Percentiles rank a stretch among this genome's conserved stretches.
Conservation (phyloP, 2,329 filamentous ascomycete species). For the Beauveria brongniartii region DNA sequence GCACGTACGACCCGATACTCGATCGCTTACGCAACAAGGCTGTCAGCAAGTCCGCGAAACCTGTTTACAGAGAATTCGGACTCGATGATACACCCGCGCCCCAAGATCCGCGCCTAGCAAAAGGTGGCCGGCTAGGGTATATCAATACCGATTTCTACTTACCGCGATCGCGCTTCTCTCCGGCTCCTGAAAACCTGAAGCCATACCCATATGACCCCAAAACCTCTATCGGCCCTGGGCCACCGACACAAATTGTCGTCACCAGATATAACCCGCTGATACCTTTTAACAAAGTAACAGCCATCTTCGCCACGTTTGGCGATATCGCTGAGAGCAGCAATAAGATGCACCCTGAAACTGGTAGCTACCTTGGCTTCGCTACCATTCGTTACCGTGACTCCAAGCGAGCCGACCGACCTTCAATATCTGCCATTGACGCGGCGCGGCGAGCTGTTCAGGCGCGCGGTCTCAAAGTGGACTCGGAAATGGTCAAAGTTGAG, state of each 20-base stretch:
- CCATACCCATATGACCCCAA: conserved; percentile 74
- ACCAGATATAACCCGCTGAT: conserved; percentile 93
- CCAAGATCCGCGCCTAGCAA: conserved; percentile 72
- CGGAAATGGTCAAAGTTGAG: conserved; percentile 70
- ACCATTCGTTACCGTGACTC: conserved; percentile 82
- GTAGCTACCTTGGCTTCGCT: conserved; percentile 88
- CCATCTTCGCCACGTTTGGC: conserved; percentile 72
- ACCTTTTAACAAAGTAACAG: conserved; percentile 66
- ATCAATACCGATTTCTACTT: conserved; percentile 64
- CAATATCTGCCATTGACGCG: conserved; percentile 65
- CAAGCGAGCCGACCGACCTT: conserved; percentile 33
- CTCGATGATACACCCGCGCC: conserved; percentile 64
- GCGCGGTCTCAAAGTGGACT: conserved; percentile 72
- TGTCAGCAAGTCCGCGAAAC: conserved; percentile 50
- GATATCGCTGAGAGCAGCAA: conserved; percentile 88
- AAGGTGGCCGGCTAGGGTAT: conserved; percentile 56
- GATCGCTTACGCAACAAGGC: conserved; percentile 40
- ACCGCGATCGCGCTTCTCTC: conserved; percentile 62
- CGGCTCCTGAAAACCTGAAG: conserved; percentile 69
- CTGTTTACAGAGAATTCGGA: conserved; percentile 56
- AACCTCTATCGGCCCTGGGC: conserved; percentile 80
- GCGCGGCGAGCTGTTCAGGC: conserved; percentile 72
- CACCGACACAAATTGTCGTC: conserved; percentile 83
- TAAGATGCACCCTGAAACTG: conserved; percentile 89
- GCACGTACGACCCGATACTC: conserved; percentile 53